These are phyloP conservation scores for Stylonectria norvegica DNA, from an alignment of 2,329 filamentous ascomycete genomes.

Conservation along the genomic window DNA sequence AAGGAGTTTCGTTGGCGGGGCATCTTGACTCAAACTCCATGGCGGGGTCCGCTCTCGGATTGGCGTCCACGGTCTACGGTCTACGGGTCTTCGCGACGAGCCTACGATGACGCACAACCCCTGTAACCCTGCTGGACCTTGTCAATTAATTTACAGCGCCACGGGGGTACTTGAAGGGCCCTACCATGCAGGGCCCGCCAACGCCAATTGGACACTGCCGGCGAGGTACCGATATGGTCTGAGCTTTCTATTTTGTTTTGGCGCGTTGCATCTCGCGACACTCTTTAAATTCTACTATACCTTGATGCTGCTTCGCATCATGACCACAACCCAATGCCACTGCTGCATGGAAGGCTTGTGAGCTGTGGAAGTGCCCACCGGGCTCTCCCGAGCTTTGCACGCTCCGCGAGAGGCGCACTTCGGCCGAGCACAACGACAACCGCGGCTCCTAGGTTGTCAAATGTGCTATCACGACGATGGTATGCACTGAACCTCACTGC, in stretches of 20 bases:
- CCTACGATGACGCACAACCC: slow-evolving; percentile 19
- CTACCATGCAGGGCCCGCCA: slow-evolving; percentile 16
- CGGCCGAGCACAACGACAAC: slow-evolving; percentile 15
- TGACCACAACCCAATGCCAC: slow-evolving; percentile 28
- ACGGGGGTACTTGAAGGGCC: slow-evolving; percentile 14
- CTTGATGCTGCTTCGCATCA: slow-evolving; percentile 20
- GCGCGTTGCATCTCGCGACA: slow-evolving; percentile 2
- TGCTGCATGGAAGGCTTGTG: slow-evolving; percentile 28
- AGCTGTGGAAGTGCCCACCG: slow-evolving; percentile 22
- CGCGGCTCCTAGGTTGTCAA: slow-evolving; percentile 6
- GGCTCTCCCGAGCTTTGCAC: slow-evolving; percentile 10
- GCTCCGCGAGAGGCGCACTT: slow-evolving; percentile 10
- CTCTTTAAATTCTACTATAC: slow-evolving; percentile 1
- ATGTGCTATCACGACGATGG: slow-evolving; percentile 25
- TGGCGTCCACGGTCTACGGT: too few relatives aligned
- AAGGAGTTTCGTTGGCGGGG: slow-evolving; percentile 29
- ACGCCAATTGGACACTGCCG: slow-evolving; percentile 10
- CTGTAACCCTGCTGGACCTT: slow-evolving; percentile 1
- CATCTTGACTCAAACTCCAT: slow-evolving; percentile 19
- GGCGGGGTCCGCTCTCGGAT: slow-evolving; percentile 26
- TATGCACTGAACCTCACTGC: slow-evolving; percentile 47
- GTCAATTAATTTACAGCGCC: too few relatives aligned
- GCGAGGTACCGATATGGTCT: slow-evolving; percentile 22
- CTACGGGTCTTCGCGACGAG: too few relatives aligned
- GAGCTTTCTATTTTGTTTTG: slow-evolving; percentile 18